phyloP scores from a whole-genome alignment of 164 flowering plant species.

The Houttuynia cordata region DNA sequence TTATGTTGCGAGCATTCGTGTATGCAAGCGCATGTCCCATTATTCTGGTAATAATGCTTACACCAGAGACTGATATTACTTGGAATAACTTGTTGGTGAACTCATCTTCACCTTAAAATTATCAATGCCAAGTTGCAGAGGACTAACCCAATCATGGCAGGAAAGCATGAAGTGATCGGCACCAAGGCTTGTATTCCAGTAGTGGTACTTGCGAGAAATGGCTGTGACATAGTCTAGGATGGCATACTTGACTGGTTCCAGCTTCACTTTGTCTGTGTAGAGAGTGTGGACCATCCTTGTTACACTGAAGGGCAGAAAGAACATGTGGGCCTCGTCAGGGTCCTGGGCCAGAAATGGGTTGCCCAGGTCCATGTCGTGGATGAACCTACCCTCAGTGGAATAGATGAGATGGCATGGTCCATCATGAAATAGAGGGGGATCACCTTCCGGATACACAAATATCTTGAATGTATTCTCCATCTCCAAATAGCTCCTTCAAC shows the following conservation, averaged over 20 bases:
- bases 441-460: slow-evolving; percentile 63
- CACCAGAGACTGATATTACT: too few relatives aligned
- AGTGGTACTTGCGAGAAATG: slow-evolving; percentile 22
- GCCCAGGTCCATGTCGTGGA: slow-evolving; percentile 39
- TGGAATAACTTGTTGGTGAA: too few relatives aligned
- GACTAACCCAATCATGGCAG: slow-evolving; percentile 56
- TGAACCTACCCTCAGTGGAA: slow-evolving; percentile 57
- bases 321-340: slow-evolving; percentile 29
- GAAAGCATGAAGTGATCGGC: slow-evolving; percentile 57
- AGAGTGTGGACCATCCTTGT: slow-evolving; percentile 25
- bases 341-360: slow-evolving; percentile 21
- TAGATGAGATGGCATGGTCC: slow-evolving; percentile 68
- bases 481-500: slow-evolving; percentile 47
- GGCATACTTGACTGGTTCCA: slow-evolving; percentile 18
- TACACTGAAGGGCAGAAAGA: slow-evolving; percentile 44
- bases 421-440: slow-evolving; percentile 49
- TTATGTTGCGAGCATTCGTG: too few relatives aligned
- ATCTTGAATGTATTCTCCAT: slow-evolving; percentile 68
- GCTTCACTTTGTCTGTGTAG: slow-evolving; percentile 20
- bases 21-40: too few relatives aligned
- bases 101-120: background rate
- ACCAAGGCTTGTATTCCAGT: slow-evolving; percentile 44
- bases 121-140: background rate
- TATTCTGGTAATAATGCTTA: too few relatives aligned
- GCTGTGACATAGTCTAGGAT: slow-evolving; percentile 21